Conservation (phyloP, 2,329 filamentous ascomycete species). For the Penicillium sp. region DNA sequence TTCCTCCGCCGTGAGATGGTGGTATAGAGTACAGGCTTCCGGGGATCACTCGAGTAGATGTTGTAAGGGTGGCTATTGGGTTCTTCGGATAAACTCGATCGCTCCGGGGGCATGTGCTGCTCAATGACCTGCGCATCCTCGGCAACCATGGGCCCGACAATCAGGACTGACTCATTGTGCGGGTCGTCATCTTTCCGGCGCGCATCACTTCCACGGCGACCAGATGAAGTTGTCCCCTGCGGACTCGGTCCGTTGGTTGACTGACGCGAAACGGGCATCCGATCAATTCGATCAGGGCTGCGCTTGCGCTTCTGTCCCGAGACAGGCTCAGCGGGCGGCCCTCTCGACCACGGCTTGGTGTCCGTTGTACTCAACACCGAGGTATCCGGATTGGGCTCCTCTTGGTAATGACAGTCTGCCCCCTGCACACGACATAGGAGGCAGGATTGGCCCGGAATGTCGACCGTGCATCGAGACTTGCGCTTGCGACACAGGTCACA, state of each 20-base stretch:
- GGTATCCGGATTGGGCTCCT: slow-evolving; percentile 37
- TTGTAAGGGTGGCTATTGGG: slow-evolving; percentile 53
- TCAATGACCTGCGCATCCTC: slow-evolving; percentile 64
- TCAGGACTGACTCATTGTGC: slow-evolving; percentile 54
- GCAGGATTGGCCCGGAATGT: slow-evolving; percentile 57
- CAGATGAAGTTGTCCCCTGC: slow-evolving; percentile 29
- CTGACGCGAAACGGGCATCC: slow-evolving; percentile 28
- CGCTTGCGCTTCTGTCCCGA: slow-evolving; percentile 44
- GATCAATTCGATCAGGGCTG: slow-evolving; percentile 30
- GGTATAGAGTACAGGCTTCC: slow-evolving; percentile 52
- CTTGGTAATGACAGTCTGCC: slow-evolving; percentile 60
- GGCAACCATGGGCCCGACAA: slow-evolving; percentile 63
- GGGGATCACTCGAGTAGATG: slow-evolving; percentile 53
- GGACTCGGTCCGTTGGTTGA: slow-evolving; percentile 31
- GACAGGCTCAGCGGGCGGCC: slow-evolving; percentile 30
- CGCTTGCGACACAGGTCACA: slow-evolving; percentile 63
- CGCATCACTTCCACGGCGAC: slow-evolving; percentile 36
- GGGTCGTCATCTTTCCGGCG: slow-evolving; percentile 42
- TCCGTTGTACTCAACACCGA: slow-evolving; percentile 33
- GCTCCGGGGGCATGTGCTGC: slow-evolving; percentile 57
- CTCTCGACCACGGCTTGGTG: slow-evolving; percentile 35
- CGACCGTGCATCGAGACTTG: slow-evolving; percentile 65
- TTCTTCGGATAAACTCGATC: slow-evolving; percentile 43
- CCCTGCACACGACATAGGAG: slow-evolving; percentile 62
- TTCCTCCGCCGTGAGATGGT: slow-evolving; percentile 56